Evolutionary conservation across 1,284 basidiomycete genomes (phyloP).

Genomic region (Sanghuangporus weigelae): DNA sequence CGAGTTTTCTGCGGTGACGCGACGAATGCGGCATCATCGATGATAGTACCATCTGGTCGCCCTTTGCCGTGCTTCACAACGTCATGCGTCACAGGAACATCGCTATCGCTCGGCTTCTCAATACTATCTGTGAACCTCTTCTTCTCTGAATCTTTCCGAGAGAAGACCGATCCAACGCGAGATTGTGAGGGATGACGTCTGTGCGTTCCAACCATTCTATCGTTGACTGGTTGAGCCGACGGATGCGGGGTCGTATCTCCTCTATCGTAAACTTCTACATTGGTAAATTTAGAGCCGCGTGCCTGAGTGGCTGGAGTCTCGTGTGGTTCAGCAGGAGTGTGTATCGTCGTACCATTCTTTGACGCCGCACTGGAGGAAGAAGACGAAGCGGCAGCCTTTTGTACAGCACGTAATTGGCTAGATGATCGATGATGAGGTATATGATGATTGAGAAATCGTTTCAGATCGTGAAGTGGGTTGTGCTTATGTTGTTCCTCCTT

Average conservation of each 20-base stretch:
- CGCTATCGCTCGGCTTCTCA: background rate
- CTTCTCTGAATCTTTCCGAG: constrained; percentile 12
- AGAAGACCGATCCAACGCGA: constrained; percentile 8
- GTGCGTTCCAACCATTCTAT: background rate
- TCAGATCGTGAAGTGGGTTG: constrained; percentile 81
- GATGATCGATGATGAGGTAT: constrained; percentile 48
- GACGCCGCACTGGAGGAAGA: constrained; percentile 15
- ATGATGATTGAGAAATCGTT: constrained; percentile 88
- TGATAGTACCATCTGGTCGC: constrained; percentile 26
- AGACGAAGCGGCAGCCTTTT: constrained; percentile 14
- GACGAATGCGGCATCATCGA: constrained; percentile 47
- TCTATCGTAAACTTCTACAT: constrained; percentile 28
- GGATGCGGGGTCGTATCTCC: constrained; percentile 23
- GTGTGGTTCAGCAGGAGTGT: constrained; percentile 34
- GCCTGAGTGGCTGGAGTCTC: constrained; percentile 31
- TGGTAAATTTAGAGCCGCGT: constrained; percentile 34
- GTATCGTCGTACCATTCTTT: constrained; percentile 22
- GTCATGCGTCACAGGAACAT: constrained; percentile 11
- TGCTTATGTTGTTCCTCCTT: constrained; percentile 22
- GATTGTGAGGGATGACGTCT: constrained; percentile 4
- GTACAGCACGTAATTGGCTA: constrained; percentile 6
- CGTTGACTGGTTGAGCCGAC: constrained; percentile 16
- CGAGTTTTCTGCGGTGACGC: constrained; percentile 84
- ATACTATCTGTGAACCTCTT: constrained; percentile 1
- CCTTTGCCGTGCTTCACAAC: constrained; percentile 16